Evolutionary conservation across 1,139 yeast genomes (phyloP).

Genomic region (Debaryomyces coudertii): DNA sequence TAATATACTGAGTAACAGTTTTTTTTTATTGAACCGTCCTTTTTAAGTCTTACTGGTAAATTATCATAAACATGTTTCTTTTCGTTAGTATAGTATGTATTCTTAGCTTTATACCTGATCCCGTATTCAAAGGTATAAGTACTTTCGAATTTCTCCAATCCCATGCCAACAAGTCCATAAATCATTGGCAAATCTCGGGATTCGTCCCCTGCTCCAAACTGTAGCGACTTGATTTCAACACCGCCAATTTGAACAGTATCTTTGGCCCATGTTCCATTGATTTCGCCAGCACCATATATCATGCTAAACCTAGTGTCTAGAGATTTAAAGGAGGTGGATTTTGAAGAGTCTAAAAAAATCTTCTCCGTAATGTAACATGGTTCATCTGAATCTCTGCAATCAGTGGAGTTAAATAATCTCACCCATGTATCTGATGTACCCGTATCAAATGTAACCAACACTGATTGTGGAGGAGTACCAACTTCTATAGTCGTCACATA

Average conservation of each 20-base stretch:
- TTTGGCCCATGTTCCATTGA: conserved; percentile 12
- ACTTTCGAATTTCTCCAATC: conserved; percentile 11
- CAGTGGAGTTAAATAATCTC: conserved; percentile 9
- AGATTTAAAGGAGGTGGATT: conserved; percentile 7
- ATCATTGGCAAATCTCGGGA: conserved; percentile 2
- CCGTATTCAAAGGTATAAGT: conserved; percentile 14
- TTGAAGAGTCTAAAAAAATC: conserved; percentile 1
- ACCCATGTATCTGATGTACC: conserved; percentile 16
- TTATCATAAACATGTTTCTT: conserved; percentile 9
- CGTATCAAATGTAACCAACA: conserved; percentile 13
- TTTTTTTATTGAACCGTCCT: conserved; percentile 8
- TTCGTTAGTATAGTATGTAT: conserved; percentile 3
- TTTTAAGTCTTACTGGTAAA: conserved; percentile 11
- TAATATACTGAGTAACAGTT: conserved; percentile 11
- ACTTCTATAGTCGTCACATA: conserved; percentile 9
- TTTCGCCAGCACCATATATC: conserved; percentile 12
- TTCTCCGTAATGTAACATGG: conserved; percentile 4
- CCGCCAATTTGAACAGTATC: conserved; percentile 7
- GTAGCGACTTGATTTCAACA: not conserved
- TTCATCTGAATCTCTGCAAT: conserved; percentile 7
- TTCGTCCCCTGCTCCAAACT: conserved; percentile 10
- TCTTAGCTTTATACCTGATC: conserved; percentile 2
- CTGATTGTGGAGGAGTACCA: conserved; percentile 13
- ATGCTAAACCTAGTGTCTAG: conserved; percentile 9
- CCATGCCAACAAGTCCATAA: conserved; percentile 12